phyloP scores from a whole-genome alignment of 148 eudicot genomes.

The Tetragonia tetragonoides region DNA sequence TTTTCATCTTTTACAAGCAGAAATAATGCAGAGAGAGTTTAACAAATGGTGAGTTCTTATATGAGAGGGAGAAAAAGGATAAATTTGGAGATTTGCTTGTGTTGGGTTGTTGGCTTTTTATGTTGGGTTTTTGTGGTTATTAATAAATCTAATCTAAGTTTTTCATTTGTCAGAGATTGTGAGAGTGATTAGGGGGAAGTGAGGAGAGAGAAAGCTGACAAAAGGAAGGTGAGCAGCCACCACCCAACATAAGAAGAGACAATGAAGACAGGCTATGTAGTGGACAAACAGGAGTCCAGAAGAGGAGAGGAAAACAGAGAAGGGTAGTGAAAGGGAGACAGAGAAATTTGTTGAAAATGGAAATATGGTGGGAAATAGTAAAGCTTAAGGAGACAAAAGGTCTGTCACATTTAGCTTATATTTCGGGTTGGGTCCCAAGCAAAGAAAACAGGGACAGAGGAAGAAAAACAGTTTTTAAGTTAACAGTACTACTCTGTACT shows the following conservation, averaged over 20 bases:
- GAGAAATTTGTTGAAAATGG: constrained; percentile 9
- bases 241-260: constrained; percentile 41
- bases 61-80: neutral
- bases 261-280: constrained; percentile 11
- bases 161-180: constrained; percentile 9
- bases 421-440: constrained; percentile 24
- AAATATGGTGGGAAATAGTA: constrained; percentile 13
- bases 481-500: no score
- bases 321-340: neutral
- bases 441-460: neutral
- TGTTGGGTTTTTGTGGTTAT: neutral
- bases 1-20: constrained; percentile 40
- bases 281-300: neutral
- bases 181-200: neutral
- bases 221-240: constrained; percentile 68
- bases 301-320: neutral
- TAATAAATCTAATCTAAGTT: neutral
- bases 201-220: constrained; percentile 34
- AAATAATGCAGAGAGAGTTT: neutral
- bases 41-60: constrained; percentile 15
- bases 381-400: constrained; percentile 32
- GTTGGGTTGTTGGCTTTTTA: neutral
- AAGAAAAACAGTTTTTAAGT: neutral
- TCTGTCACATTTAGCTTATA: constrained; percentile 26
- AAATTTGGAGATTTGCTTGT: neutral